Conservation (phyloP, 2,329 filamentous ascomycete species). For the Fusarium lyarnte region DNA sequence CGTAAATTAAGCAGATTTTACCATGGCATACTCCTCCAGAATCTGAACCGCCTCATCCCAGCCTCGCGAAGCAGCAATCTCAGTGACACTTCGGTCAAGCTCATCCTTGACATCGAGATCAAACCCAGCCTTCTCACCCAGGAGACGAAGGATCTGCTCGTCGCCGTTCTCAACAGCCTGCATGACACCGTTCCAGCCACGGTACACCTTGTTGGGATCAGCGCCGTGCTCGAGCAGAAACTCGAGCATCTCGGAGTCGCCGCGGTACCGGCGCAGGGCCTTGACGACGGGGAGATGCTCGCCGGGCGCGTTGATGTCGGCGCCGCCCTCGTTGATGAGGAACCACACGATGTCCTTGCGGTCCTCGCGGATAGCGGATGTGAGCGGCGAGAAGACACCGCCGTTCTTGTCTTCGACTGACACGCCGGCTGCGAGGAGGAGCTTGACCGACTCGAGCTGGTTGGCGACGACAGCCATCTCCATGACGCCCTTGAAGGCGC, state of each 20-base stretch:
- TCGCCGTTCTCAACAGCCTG: slow-evolving; percentile 74
- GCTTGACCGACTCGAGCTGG: slow-evolving; percentile 72
- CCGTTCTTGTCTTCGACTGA: slow-evolving; percentile 77
- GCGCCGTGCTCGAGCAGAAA: slow-evolving; percentile 71
- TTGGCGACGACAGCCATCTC: slow-evolving; percentile 74
- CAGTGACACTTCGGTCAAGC: slow-evolving; percentile 61
- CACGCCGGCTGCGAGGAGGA: slow-evolving; percentile 71
- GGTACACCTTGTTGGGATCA: slow-evolving; percentile 74
- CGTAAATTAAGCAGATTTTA: slow-evolving; percentile 20
- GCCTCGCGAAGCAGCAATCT: slow-evolving; percentile 66
- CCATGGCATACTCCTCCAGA: slow-evolving; percentile 43
- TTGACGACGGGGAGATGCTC: slow-evolving; percentile 79
- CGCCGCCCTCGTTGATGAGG: slow-evolving; percentile 68
- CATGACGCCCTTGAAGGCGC: slow-evolving; percentile 72
- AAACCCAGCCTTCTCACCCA: slow-evolving; percentile 60
- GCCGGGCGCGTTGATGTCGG: slow-evolving; percentile 73
- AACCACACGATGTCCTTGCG: slow-evolving; percentile 68
- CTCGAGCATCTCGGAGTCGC: slow-evolving; percentile 68
- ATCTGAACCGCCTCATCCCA: slow-evolving; percentile 67
- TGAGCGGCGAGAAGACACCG: slow-evolving; percentile 76
- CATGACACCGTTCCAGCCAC: slow-evolving; percentile 72
- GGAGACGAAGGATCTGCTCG: slow-evolving; percentile 59
- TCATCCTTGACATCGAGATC: slow-evolving; percentile 65
- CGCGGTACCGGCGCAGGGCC: slow-evolving; percentile 67
- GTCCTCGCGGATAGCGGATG: slow-evolving; percentile 72